Evolutionary conservation across 1,284 basidiomycete genomes (phyloP).

Genomic region (Prillingera fragicola): DNA sequence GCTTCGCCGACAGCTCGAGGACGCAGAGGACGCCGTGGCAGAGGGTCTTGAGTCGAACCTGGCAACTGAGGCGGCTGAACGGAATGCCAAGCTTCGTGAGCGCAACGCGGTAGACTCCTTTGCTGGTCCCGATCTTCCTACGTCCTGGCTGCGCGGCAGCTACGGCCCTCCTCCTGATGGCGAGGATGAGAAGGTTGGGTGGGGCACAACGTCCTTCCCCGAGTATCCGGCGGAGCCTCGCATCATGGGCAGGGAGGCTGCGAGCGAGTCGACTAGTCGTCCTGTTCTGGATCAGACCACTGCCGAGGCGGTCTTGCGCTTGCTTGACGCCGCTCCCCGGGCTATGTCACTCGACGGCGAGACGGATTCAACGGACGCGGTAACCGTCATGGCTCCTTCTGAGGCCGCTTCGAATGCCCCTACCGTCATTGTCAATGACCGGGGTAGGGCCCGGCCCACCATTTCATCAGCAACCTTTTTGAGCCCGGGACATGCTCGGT

Average conservation of each 20-base stretch:
- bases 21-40: constrained; percentile 20
- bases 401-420: background rate
- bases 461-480: constrained; percentile 1
- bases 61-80: too few relatives aligned
- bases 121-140: background rate
- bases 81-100: too few relatives aligned
- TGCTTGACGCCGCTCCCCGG: too few relatives aligned
- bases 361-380: too few relatives aligned
- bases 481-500: background rate
- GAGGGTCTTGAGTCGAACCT: too few relatives aligned
- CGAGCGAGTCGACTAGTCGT: background rate
- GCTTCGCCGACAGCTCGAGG: constrained; percentile 29
- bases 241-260: background rate
- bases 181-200: constrained; percentile 14
- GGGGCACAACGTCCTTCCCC: constrained; percentile 28
- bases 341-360: too few relatives aligned
- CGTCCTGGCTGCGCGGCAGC: background rate
- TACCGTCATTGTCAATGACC: background rate
- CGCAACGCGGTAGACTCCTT: too few relatives aligned
- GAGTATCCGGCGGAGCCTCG: constrained; percentile 17
- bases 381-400: too few relatives aligned
- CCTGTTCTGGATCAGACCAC: background rate
- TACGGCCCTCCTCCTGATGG: background rate
- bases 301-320: background rate
- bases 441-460: background rate